phyloP scores from a whole-genome alignment of 116 monocot species.

The Zostera marina region DNA sequence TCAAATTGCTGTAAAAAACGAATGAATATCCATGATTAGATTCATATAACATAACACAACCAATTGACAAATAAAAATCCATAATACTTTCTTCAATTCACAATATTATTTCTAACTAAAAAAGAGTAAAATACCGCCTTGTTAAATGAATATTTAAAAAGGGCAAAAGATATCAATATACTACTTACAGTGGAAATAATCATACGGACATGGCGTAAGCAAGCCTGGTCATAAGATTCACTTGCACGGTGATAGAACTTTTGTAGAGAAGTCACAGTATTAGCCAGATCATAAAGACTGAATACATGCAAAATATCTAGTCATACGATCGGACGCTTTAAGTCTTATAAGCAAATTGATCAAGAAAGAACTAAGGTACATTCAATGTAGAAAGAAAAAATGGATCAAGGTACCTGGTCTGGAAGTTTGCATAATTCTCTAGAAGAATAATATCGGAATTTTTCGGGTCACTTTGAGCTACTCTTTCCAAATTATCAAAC shows the following conservation, averaged over 20 bases:
- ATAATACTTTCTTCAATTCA: no score
- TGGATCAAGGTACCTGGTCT: constrained; percentile 52
- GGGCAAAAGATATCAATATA: not conserved
- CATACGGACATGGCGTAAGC: constrained; percentile 65
- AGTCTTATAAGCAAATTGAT: not conserved
- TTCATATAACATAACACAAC: not conserved
- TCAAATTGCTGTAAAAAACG: constrained; percentile 6
- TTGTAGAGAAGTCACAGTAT: constrained; percentile 91
- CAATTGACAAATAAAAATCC: not conserved
- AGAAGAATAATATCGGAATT: constrained; percentile 77
- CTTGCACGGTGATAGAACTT: constrained; percentile 97
- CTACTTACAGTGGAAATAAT: constrained; percentile 72
- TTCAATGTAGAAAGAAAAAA: not conserved
- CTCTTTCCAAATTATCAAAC: constrained; percentile 78
- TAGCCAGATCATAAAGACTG: constrained; percentile 99
- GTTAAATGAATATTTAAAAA: not conserved
- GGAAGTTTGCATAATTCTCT: constrained; percentile 96
- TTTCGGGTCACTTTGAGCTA: constrained; percentile 73
- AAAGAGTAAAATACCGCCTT: no score
- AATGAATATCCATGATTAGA: not conserved
- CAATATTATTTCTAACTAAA: no score
- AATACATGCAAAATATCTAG: constrained; percentile 40
- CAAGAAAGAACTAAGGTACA: not conserved
- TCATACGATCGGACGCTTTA: constrained; percentile 16
- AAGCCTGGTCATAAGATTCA: constrained; percentile 92